These are phyloP conservation scores for Barnettozyma wickerhamii DNA, from an alignment of 805 yeast genomes.

Conservation along the genomic window DNA sequence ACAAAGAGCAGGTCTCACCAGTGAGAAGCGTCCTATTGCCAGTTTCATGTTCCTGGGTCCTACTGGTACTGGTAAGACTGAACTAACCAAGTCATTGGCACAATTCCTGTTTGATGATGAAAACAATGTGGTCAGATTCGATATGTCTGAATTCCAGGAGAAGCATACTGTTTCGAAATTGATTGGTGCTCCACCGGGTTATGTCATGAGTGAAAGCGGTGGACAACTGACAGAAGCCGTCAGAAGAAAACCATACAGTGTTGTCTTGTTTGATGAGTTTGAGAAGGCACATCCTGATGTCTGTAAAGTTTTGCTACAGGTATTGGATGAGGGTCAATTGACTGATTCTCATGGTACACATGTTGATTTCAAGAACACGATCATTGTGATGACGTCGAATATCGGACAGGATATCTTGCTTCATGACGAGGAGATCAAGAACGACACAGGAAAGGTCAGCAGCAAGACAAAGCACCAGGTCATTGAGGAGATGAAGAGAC, in stretches of 20 bases:
- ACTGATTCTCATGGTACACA: constrained; percentile 95
- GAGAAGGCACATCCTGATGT: constrained; percentile 97
- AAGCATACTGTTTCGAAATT: constrained; percentile 85
- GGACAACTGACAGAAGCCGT: constrained; percentile 98
- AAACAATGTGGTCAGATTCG: constrained; percentile 82
- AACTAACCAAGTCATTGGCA: constrained; percentile 87
- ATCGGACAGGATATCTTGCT: constrained; percentile 89
- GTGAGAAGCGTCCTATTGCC: constrained; percentile 93
- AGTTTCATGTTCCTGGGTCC: constrained; percentile 97
- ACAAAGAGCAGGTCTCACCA: constrained; percentile 94
- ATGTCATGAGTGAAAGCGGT: constrained; percentile 88
- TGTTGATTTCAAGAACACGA: constrained; percentile 91
- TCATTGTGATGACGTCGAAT: constrained; percentile 94
- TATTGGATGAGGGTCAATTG: constrained; percentile 88
- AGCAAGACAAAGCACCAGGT: constrained; percentile 53
- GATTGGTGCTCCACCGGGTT: constrained; percentile 98
- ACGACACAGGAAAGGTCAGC: constrained; percentile 58
- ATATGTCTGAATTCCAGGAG: constrained; percentile 98
- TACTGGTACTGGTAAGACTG: constrained; percentile 98
- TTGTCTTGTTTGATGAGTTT: constrained; percentile 90
- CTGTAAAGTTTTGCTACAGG: constrained; percentile 86
- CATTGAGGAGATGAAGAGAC: constrained; percentile 58
- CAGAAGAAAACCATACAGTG: constrained; percentile 90
- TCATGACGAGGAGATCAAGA: constrained; percentile 45
- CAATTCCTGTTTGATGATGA: constrained; percentile 90